phyloP scores from a whole-genome alignment of 768 basidiomycete species.

The Lentinus tigrinus region DNA sequence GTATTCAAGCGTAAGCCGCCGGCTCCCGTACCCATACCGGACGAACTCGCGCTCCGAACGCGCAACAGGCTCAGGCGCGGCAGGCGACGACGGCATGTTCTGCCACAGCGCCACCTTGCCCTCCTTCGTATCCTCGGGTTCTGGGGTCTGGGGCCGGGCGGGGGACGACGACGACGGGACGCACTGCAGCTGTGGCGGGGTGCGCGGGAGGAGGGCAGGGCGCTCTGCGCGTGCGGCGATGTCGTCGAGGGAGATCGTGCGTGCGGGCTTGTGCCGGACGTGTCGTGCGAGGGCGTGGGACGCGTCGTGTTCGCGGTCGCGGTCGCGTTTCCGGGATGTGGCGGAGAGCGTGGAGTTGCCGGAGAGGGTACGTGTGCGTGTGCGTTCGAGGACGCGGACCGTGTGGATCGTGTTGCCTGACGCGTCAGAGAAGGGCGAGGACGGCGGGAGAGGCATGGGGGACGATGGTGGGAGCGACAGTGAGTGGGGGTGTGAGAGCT shows the following conservation, averaged over 20 bases:
- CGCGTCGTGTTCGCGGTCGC: slow-evolving; percentile 6
- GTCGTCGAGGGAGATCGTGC: slow-evolving; percentile 32
- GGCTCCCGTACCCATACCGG: slow-evolving; percentile 27
- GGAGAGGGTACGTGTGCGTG: slow-evolving; percentile 9
- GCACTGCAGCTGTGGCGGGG: slow-evolving; percentile 21
- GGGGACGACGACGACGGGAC: slow-evolving; percentile 16
- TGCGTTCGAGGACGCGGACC: too few relatives aligned
- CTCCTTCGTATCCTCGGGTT: not conserved
- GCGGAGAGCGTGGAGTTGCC: not conserved
- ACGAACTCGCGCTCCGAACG: slow-evolving; percentile 26
- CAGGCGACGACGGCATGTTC: slow-evolving; percentile 32
- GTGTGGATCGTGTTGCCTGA: slow-evolving; percentile 19
- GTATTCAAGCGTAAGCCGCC: slow-evolving; percentile 34
- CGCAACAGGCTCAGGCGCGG: slow-evolving; percentile 13
- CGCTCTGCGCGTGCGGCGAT: slow-evolving; percentile 34
- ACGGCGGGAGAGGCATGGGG: slow-evolving; percentile 2
- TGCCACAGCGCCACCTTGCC: slow-evolving; percentile 24
- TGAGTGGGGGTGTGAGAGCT: not conserved
- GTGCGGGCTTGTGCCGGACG: slow-evolving; percentile 9
- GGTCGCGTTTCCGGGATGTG: slow-evolving; percentile 5
- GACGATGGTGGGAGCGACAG: not conserved
- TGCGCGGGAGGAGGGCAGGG: slow-evolving; percentile 22
- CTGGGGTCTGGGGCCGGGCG: slow-evolving; percentile 16
- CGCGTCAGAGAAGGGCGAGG: slow-evolving; percentile 17
- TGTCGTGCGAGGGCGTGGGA: slow-evolving; percentile 2